Conservation (phyloP, 2,329 filamentous ascomycete species). For the Hypoxylon sp. region DNA sequence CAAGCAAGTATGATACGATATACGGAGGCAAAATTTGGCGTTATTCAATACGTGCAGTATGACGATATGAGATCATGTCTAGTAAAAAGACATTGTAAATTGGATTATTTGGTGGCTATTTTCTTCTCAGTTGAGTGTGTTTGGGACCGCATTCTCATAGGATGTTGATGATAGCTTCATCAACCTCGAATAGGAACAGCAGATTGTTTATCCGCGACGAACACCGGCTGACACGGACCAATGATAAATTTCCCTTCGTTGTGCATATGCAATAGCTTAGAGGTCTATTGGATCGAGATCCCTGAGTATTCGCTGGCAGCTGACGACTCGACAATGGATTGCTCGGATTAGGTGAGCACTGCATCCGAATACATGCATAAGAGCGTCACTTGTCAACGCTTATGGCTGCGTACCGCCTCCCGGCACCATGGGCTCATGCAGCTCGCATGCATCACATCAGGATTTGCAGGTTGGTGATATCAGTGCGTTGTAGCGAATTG, state of each 20-base stretch:
- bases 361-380: not conserved
- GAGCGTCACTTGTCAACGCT: not conserved
- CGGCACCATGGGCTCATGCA: constrained; percentile 13
- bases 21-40: not conserved
- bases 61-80: not conserved
- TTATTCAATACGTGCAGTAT: not conserved
- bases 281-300: constrained; percentile 10
- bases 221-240: no score
- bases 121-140: no score
- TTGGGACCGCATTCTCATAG: no score
- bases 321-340: constrained; percentile 4
- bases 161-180: no score
- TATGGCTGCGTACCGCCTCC: not conserved
- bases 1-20: not conserved
- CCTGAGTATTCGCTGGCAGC: constrained; percentile 1
- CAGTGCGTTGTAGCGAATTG: no score
- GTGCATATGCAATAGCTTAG: constrained; percentile 4
- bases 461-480: constrained; percentile 17
- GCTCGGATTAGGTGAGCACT: constrained; percentile 5
- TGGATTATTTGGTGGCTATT: no score
- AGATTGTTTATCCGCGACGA: no score
- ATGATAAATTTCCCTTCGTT: no score
- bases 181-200: no score
- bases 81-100: no score
- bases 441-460: constrained; percentile 19